Evolutionary conservation across 768 basidiomycete species (phyloP), one percentile per base, ranked within the genome.

Genomic region (Flagelloscypha sp.): DNA sequence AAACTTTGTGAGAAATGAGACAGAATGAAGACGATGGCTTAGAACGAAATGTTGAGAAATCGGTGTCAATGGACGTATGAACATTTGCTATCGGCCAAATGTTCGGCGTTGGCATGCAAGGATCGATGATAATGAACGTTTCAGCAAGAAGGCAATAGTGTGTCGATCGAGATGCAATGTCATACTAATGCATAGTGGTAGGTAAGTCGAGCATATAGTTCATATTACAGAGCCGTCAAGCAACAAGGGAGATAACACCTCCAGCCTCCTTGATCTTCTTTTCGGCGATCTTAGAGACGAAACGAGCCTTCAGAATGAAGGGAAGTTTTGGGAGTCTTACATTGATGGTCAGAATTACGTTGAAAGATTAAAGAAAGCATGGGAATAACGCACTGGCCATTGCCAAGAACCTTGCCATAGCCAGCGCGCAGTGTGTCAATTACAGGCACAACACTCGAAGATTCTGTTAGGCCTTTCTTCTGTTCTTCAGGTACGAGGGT

Each of bases 271-370:
- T 89, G 70, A 90, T 90, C 65, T 89, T 89, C 42, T 52, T 65
- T 87, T 90, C 87, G 45, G 92, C 92, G 53, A 73, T 80, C 48
- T 65, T 71, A 27, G 90, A 94, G 36, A 97, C 92, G 55, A 82
- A 94, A 44, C 95, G 90, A 37, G 95, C 92, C 72, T 98, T 98
- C 52, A 99, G 87, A 55, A 99, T 98, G 70, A 90, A 88, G 11
- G 95, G 95, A 33, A 86, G 65, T 55, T 80, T 81, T 45, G 89
- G 88, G 45, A 98, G 74, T 47, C 88, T 83, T 43, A 4, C 16
- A 28, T 33, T 21, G 15, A 27, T 27, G 20, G 12, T 30, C 11
- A 42, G 34, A 25, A 7, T 15, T 24, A 22, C 38, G 21, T 11
- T 20, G 13, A 15, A 23, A 23, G 29, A 42, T 42, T 19, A 24